Percentiles rank a stretch among this genome's conserved stretches.
Evolutionary conservation across 352 stramenopile genomes (phyloP).

Genomic region (Poterioochromonas sp.): DNA sequence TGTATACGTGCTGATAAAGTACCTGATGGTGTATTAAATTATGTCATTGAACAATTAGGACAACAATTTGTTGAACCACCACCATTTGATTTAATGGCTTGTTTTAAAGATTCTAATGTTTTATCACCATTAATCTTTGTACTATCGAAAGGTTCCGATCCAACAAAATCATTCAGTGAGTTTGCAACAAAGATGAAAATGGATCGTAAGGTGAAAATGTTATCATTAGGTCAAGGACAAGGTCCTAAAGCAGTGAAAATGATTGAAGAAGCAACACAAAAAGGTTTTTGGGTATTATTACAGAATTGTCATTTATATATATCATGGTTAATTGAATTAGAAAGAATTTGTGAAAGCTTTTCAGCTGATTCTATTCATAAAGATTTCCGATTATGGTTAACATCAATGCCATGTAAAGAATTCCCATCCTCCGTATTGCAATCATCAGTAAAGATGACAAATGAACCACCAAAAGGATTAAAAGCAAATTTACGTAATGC

Average conservation of each 20-base stretch:
- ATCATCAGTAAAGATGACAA: constrained; percentile 91
- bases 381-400: constrained; percentile 88
- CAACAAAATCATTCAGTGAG: constrained; percentile 84
- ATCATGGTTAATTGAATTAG: constrained; percentile 84
- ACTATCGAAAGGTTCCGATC: constrained; percentile 81
- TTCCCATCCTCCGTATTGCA: constrained; percentile 83
- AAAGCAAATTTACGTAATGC: constrained; percentile 80
- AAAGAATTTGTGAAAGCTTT: constrained; percentile 75
- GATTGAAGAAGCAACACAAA: constrained; percentile 74
- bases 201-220: constrained; percentile 73
- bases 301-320: constrained; percentile 90
- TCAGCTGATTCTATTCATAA: constrained; percentile 57
- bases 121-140: constrained; percentile 88
- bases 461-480: constrained; percentile 80
- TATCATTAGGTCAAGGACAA: constrained; percentile 85
- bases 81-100: constrained; percentile 79
- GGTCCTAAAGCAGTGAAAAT: constrained; percentile 75
- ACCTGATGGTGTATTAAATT: constrained; percentile 78
- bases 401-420: constrained; percentile 58
- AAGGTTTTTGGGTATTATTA: constrained; percentile 83
- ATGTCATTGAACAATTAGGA: constrained; percentile 66
- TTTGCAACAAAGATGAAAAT: constrained; percentile 77
- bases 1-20: constrained; percentile 84
- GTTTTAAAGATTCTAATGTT: constrained; percentile 79
- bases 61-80: constrained; percentile 82